These are phyloP conservation scores for Rugonectria rugulosa DNA, from an alignment of 2,329 filamentous ascomycete species.

Conservation along the genomic window DNA sequence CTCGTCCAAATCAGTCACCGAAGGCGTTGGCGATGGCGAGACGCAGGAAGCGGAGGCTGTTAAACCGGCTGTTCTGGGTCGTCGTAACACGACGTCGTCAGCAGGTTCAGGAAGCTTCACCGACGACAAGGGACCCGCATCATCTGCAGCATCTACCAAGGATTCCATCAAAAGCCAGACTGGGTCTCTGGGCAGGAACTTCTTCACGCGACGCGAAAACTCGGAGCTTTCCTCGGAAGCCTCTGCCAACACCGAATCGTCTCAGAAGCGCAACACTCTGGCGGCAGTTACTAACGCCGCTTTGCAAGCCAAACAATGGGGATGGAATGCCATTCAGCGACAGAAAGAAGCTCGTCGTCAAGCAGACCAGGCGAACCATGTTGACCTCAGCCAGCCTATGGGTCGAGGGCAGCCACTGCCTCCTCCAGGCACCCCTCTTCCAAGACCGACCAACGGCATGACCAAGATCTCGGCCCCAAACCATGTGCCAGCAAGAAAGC, in stretches of 20 bases:
- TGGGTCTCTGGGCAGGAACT: conserved; percentile 47
- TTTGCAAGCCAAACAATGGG: conserved; percentile 65
- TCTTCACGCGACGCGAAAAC: conserved; percentile 51
- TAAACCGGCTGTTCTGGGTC: conserved; percentile 36
- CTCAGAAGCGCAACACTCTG: conserved; percentile 58
- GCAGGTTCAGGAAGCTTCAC: conserved; percentile 40
- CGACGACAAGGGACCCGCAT: conserved; percentile 37
- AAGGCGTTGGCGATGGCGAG: conserved; percentile 52
- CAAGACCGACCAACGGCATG: conserved; percentile 66
- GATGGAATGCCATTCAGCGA: conserved; percentile 63
- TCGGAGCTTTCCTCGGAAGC: conserved; percentile 47
- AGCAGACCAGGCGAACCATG: conserved; percentile 41
- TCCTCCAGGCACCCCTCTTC: conserved; percentile 80
- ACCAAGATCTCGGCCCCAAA: conserved; percentile 63
- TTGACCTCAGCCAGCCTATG: conserved; percentile 72
- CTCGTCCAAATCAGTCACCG: conserved; percentile 54
- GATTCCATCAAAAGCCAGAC: conserved; percentile 51
- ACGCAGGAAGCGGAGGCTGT: conserved; percentile 40
- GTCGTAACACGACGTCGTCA: conserved; percentile 51
- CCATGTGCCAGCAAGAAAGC: conserved; percentile 70
- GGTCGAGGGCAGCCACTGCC: conserved; percentile 84
- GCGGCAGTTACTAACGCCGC: conserved; percentile 64
- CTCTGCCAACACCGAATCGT: conserved; percentile 42
- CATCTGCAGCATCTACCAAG: conserved; percentile 44
- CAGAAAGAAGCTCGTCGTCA: conserved; percentile 53